Conservation (phyloP, 2,329 filamentous ascomycete species). For the Colletotrichum godetiae region DNA sequence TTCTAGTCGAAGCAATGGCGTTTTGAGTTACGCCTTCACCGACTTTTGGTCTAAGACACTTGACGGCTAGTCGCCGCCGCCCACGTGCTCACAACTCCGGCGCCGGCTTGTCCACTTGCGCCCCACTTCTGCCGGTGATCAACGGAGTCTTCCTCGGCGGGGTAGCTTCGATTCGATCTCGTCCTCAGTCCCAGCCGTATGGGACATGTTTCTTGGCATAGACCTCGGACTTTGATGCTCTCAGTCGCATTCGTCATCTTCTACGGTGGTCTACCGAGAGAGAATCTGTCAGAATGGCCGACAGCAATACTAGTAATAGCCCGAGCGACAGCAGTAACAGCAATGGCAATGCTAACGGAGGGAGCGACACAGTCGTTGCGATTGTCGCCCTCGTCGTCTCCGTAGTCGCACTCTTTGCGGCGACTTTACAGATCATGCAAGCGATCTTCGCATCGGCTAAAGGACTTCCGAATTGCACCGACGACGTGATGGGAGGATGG, state of each 20-base stretch:
- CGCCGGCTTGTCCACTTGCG: background rate
- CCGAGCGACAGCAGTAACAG: background rate
- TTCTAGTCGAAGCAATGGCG: background rate
- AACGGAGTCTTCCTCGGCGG: background rate
- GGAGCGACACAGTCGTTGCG: background rate
- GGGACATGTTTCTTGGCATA: background rate
- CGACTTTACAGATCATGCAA: constrained; percentile 13
- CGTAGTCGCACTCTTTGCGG: constrained; percentile 6
- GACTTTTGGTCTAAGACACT: background rate
- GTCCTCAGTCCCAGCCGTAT: background rate
- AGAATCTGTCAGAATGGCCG: background rate
- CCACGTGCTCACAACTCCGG: background rate
- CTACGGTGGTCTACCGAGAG: background rate
- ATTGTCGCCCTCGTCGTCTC: constrained; percentile 15
- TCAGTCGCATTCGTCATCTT: background rate
- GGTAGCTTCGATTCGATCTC: background rate
- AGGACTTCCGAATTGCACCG: constrained; percentile 18
- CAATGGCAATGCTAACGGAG: background rate
- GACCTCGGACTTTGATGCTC: background rate
- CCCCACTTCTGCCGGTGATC: background rate
- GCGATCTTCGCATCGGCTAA: constrained; percentile 16
- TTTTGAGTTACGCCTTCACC: background rate
- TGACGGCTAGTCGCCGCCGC: background rate
- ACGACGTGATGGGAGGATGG: constrained; percentile 24
- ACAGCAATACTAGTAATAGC: background rate